Evolutionary conservation across 352 stramenopile genomes (phyloP), one percentile per base, ranked within the genome.

Genomic region (Phytophthora nicotianae): DNA sequence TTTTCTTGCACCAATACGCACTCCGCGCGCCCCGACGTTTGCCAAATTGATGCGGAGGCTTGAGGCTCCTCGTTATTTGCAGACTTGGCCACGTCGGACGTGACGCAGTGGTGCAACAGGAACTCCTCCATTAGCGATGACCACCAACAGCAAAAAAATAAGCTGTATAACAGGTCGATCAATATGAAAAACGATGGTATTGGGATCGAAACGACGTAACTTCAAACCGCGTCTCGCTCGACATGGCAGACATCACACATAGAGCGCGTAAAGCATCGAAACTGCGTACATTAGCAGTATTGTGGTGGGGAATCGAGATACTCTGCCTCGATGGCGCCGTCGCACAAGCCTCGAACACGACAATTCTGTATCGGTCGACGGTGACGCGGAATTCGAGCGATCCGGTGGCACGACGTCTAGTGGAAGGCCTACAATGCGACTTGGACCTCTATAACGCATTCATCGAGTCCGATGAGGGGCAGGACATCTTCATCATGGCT

Each of bases 401-500:
- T 19, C 17, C 41, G 3, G 50, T 38, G 19, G 27, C 40, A 52
- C 65, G 70, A 9, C 65, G 63, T 17, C 71, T 83, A 6, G 58
- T 72, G 7, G 69, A 74, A 38, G 69, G 60, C 13, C 50, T 81
- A 19, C 62, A 68, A 23, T 89, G 79, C 61, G 72, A 91, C 21
- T 45, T 88, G 24, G 33, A 72, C 24, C 50, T 88, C 48, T 91
- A 88, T 65, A 57, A 79, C 16, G 52, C 59, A 2, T 89, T 86
- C 29, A 72, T 86, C 20, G 73, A 76, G 51, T 88, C 82, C 10
- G 70, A 84, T 0, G 76, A 78, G 40, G 85, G 83, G 0, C 70
- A 86, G 19, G 62, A 91, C 47, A 90, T 86, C 50, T 89, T 85
- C 60, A 83, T 93, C 40, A 82, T 81, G 62, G 76, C 85, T 23